Percentiles rank a stretch among this genome's conserved stretches.
Conservation (phyloP, 2,329 filamentous ascomycete species). For the Huntiella decipiens region DNA sequence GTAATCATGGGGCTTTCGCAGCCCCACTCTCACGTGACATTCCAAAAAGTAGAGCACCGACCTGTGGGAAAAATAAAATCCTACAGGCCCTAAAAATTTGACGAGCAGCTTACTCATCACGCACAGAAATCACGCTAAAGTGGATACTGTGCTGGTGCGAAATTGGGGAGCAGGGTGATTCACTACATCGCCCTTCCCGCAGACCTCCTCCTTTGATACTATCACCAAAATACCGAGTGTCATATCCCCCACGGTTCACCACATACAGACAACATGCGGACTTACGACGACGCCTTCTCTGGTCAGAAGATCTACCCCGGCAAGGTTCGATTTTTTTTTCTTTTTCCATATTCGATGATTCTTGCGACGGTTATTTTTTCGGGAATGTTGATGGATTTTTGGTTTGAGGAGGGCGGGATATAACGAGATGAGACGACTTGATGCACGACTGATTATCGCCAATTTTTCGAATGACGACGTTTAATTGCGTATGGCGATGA, state of each 20-base stretch:
- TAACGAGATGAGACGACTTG: too few relatives aligned
- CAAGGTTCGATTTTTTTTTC: constrained; percentile 32
- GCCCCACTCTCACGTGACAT: background rate
- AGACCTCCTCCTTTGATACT: constrained; percentile 18
- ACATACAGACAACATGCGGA: constrained; percentile 34
- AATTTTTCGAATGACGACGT: too few relatives aligned
- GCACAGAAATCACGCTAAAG: constrained; percentile 9
- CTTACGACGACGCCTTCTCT: constrained; percentile 48
- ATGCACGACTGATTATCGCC: too few relatives aligned
- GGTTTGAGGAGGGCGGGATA: too few relatives aligned
- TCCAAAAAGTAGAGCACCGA: background rate
- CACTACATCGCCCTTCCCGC: constrained; percentile 10
- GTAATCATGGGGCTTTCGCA: too few relatives aligned
- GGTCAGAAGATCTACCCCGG: constrained; percentile 49
- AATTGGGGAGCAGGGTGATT: constrained; percentile 9
- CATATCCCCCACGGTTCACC: constrained; percentile 23
- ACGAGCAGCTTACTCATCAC: constrained; percentile 13
- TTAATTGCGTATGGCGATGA: too few relatives aligned
- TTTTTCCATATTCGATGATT: constrained; percentile 2
- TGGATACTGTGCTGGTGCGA: constrained; percentile 6
- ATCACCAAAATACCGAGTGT: constrained; percentile 21
- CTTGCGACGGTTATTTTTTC: too few relatives aligned
- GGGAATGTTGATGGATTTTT: too few relatives aligned
- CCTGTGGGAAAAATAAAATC: constrained; percentile 14
- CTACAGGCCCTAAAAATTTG: constrained; percentile 13